Percentiles rank a stretch among this genome's conserved stretches.
These are phyloP conservation scores for Albifimbria verrucaria DNA, from an alignment of 2,329 filamentous ascomycete genomes.

Conservation along the genomic window DNA sequence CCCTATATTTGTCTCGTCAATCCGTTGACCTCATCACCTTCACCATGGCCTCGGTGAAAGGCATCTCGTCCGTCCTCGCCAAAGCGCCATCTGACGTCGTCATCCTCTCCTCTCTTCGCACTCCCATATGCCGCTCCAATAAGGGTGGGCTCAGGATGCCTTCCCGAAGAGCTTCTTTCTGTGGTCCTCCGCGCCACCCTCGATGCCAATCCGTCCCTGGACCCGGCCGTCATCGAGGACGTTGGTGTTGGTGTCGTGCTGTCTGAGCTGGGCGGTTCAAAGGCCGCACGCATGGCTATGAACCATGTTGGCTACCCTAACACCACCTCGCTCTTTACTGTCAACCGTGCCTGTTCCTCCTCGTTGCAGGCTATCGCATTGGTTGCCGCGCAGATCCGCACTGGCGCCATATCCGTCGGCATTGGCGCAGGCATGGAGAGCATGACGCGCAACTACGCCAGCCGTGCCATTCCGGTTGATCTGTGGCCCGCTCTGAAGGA, in stretches of 20 bases:
- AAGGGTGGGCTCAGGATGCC: conserved; percentile 78
- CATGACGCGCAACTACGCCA: conserved; percentile 88
- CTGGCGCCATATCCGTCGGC: conserved; percentile 67
- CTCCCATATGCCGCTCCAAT: conserved; percentile 76
- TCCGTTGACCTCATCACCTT: background rate
- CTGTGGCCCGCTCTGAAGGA: conserved; percentile 70
- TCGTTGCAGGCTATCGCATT: conserved; percentile 72
- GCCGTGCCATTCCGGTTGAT: conserved; percentile 72
- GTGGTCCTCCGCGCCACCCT: conserved; percentile 42
- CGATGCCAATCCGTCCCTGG: conserved; percentile 65
- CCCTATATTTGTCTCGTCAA: background rate
- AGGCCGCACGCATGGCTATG: conserved; percentile 85
- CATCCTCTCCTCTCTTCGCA: conserved; percentile 84
- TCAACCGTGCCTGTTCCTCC: conserved; percentile 83
- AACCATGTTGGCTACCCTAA: conserved; percentile 74
- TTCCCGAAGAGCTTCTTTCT: conserved; percentile 82
- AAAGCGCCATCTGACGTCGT: conserved; percentile 80
- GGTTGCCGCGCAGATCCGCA: conserved; percentile 72
- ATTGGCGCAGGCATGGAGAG: conserved; percentile 90
- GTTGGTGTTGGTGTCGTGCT: conserved; percentile 84
- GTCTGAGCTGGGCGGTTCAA: conserved; percentile 82
- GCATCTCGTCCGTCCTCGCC: background rate
- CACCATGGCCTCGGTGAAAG: background rate
- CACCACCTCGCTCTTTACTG: conserved; percentile 73
- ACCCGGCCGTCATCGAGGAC: conserved; percentile 65